These are phyloP conservation scores for Pichia sp. DNA, from an alignment of 1,139 yeast species.

Conservation along the genomic window DNA sequence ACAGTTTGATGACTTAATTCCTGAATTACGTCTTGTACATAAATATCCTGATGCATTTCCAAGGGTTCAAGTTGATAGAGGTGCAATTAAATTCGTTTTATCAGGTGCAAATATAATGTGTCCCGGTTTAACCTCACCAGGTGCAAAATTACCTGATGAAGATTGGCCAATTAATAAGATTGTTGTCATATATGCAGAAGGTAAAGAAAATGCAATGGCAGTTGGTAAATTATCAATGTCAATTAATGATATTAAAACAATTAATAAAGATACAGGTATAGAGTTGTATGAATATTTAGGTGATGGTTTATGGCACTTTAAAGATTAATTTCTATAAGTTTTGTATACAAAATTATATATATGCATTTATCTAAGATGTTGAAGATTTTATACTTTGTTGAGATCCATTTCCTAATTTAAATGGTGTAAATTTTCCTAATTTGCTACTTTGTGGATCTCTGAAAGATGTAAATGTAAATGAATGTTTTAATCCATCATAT, in stretches of 20 bases:
- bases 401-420: conserved; percentile 12
- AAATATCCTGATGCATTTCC: conserved; percentile 80
- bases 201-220: conserved; percentile 86
- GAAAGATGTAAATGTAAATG: conserved; percentile 14
- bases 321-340: conserved; percentile 13
- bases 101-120: conserved; percentile 97
- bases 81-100: conserved; percentile 89
- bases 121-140: conserved; percentile 90
- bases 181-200: conserved; percentile 85
- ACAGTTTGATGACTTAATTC: conserved; percentile 78
- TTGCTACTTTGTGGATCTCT: conserved; percentile 7
- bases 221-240: conserved; percentile 83
- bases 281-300: conserved; percentile 82
- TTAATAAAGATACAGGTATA: conserved; percentile 86
- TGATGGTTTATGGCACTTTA: conserved; percentile 77
- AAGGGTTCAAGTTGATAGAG: conserved; percentile 84
- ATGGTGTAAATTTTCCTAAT: conserved; percentile 3
- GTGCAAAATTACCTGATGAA: conserved; percentile 76
- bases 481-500: conserved; percentile 9
- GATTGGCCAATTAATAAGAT: conserved; percentile 58
- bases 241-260: conserved; percentile 77
- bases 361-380: too few relatives aligned
- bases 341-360: neutral
- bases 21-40: conserved; percentile 72
- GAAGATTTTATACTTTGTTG: conserved; percentile 11